Evolutionary conservation across 441 rosid species (phyloP), one percentile per base, ranked within the genome.

Genomic region (Brassica hybrid): DNA sequence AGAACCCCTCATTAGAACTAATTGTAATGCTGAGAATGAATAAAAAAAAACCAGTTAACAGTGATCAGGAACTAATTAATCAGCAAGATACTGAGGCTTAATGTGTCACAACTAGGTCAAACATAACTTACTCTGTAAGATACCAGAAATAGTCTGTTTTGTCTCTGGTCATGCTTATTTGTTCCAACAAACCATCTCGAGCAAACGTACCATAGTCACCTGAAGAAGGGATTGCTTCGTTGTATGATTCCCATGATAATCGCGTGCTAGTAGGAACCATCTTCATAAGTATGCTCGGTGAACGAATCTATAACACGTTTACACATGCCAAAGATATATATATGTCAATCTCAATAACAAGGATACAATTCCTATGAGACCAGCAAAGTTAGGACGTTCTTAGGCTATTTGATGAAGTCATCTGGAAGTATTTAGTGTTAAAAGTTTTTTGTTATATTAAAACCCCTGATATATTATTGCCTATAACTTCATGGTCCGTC

Each of bases 91-190:
- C 2, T 21, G 13, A 34, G 38, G 63, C 38, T 27, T 64, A 9
- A 71, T 9, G 1, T 32, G 45, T 66, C 25, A 32, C 94, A 89
- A 13, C 2, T 1, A 48, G 54, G 54, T 48, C 1, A 48, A 48
- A 48, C 54, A 48, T 60, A 1, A 76, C 83, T 76, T 18, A 89
- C 94, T 86, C 89, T 58, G 94, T 85, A 81, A 85, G 83, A 78
- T 88, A 89, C 94, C 94, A 89, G 72, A 89, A 75, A 73, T 89
- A 89, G 69, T 89, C 94, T 23, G 94, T 72, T 25, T 74, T 14
- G 72, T 89, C 91, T 67, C 85, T 63, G 25, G 94, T 88, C 68
- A 86, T 59, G 76, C 78, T 76, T 45, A 84, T 59, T 78, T 89
- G 94, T 78, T 89, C 94, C 82, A 77, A 69, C 16, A 89, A 80